Base-by-base conservation (phyloP, 371 early-diverging fungal genomes). In the Mucor saturninus region DNA sequence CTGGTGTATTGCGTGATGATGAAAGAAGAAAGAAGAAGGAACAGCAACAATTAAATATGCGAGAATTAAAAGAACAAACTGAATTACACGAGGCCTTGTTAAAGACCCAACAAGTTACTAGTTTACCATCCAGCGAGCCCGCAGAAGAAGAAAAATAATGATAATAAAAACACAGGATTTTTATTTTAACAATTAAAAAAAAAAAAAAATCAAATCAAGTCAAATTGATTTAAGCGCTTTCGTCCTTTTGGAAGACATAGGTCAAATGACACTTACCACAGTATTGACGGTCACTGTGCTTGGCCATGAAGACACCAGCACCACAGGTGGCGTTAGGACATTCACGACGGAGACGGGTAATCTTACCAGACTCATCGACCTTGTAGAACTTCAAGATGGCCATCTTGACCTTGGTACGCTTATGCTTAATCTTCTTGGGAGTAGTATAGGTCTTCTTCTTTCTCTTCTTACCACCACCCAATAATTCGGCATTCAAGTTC, bases 401-500 rank as follows among this genome's bases (percentile, higher is more conserved):
- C 80, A 96, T 83, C 88, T 96, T 96, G 79, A 96, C 95, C 91
- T 96, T 96, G 88, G 92, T 94, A 80, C 91, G 86, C 93, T 95
- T 95, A 90, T 97, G 97, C 86, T 94, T 91, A 81, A 94, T 94
- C 92, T 96, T 96, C 94, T 97, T 96, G 84, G 98, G 98, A 72
- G 98, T 97, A 74, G 97, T 97, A 91, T 97, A 96, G 68, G 88
- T 90, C 96, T 97, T 96, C 94, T 96, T 96, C 91, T 95, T 97
- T 69, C 92, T 86, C 92, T 95, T 96, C 91, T 97, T 97, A 81
- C 85, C 96, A 93, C 95, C 96, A 89, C 95, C 87, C 67, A 84
- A 70, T 35, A 84, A 71, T 59, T 84, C 84, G 55, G 77, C 78
- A 65, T 84, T 84, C 61, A 95, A 78, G 83, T 93, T 93, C 67